Evolutionary conservation across 2,329 filamentous ascomycete genomes (phyloP), one percentile per base, ranked within the genome.

Genomic region (Ustilaginoidea virens): DNA sequence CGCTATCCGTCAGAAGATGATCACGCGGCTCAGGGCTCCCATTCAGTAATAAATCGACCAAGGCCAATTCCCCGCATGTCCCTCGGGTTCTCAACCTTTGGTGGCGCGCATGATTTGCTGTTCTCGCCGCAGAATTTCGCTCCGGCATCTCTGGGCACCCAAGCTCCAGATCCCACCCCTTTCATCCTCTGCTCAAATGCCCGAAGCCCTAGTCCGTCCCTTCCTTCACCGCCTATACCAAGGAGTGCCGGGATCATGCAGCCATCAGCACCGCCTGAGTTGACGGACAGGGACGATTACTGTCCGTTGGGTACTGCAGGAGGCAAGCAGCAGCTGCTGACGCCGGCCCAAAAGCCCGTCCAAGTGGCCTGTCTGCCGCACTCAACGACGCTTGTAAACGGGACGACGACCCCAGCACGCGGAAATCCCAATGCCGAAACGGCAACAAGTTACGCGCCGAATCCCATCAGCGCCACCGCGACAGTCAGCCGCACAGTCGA

Each of bases 41-140:
- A 46, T 3, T 65, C 63, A 0, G 50, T 73, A 13, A 53, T 73
- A 5, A 52, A 73, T 41, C 58, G 68, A 5, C 67, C 67, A 2
- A 56, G 68, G 18, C 68, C 68, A 3, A 66, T 73, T 30, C 64
- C 66, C 5, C 55, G 68, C 29, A 61, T 59, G 20, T 44, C 47
- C n/a, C n/a, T n/a, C n/a, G n/a, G n/a, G n/a, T n/a, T n/a, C n/a
- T n/a, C n/a, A n/a, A n/a, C n/a, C n/a, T n/a, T n/a, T n/a, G n/a
- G n/a, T n/a, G 11, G 10, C 12, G 9, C 24, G 10, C 13, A 24
- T n/a, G 12, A 21, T 25, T 9, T 23, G n/a, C 9, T 8, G 4
- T 23, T 9, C 6, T 18, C 26, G 13, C 13, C 15, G 4, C n/a
- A 6, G n/a, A 8, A 23, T 24, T 5, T 10, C 24, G 7, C 5